Base-by-base conservation (phyloP, 306 rosid species). In the Casuarina cunninghamiana region DNA sequence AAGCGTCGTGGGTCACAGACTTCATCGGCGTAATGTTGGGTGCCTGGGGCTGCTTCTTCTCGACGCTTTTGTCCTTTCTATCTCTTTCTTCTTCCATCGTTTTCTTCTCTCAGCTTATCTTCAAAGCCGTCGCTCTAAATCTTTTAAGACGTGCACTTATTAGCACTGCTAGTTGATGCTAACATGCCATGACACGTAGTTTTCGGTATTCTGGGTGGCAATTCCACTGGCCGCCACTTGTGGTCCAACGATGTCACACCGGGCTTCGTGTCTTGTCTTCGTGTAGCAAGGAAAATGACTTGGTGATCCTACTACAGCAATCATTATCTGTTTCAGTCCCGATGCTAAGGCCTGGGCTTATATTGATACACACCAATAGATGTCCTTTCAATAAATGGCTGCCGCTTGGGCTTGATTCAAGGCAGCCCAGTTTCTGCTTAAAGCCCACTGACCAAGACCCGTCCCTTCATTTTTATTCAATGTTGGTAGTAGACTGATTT, bases 11-110 rank as follows among this genome's bases (percentile, higher is more conserved):
- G 13, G 92, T 93, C 2, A 86, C 72, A 0, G 94, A 82, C 76
- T 89, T 78, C 97, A 87, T 91, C 53, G 44, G 83, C 38, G 96
- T 90, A 2, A 87, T 82, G 35, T 73, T 86, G 35, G 91, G 83
- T 46, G 78, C 84, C 1, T 78, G 17, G 13, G 77, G 84, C 66
- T 83, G 43, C 78, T 79, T 69, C 78, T 79, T 69, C 57, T 76
- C 83, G 0, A 49, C 12, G 11, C 61, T 71, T 41, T 78, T 77
- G 53, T 87, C 82, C 71, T 49, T 4, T 43, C 39, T 6, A 10
- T 15, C 49, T 38, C 63, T 57, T 15, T 19, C 21, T 10, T 57
- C 57, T 10, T 42, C 66, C 77, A 57, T 17, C 8, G 37, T 19
- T 19, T 19, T 57, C 26, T 26, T 58, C 26, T 26, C 26, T 58